These are phyloP conservation scores for Arthrobotrys megalospora DNA, from an alignment of 2,329 filamentous ascomycete species.

Conservation along the genomic window DNA sequence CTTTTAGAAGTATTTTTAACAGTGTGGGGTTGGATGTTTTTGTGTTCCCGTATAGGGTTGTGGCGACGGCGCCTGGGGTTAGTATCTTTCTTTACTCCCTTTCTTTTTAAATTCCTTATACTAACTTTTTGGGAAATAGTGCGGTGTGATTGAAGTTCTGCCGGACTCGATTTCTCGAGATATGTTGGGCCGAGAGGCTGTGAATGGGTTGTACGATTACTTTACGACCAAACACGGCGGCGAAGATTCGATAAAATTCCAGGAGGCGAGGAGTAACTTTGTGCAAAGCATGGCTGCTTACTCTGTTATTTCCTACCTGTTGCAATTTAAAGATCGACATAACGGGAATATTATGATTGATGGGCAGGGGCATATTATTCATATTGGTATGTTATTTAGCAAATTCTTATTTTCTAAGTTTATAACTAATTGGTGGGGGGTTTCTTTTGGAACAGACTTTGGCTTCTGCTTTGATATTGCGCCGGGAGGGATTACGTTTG, in stretches of 20 bases:
- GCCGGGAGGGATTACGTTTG: slow-evolving; percentile 95
- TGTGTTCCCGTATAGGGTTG: slow-evolving; percentile 97
- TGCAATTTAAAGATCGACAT: slow-evolving; percentile 99
- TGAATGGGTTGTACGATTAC: slow-evolving; percentile 98
- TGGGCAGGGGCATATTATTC: slow-evolving; percentile 94
- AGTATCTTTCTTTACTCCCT: slow-evolving; percentile 19
- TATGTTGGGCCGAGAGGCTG: slow-evolving; percentile 97
- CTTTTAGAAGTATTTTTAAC: slow-evolving; percentile 97
- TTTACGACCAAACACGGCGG: slow-evolving; percentile 98
- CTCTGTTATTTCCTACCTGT: slow-evolving; percentile 92
- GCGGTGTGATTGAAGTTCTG: slow-evolving; percentile 96
- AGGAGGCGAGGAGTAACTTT: slow-evolving; percentile 85
- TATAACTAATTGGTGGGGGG: background rate
- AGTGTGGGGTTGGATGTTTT: slow-evolving; percentile 94
- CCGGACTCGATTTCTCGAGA: slow-evolving; percentile 98
- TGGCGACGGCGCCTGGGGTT: slow-evolving; percentile 88
- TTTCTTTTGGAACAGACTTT: slow-evolving; percentile 75
- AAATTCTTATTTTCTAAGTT: background rate
- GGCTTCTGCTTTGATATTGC: slow-evolving; percentile 99
- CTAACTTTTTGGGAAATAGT: slow-evolving; percentile 67
- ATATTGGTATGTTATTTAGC: slow-evolving; percentile 73
- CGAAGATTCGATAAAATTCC: slow-evolving; percentile 93
- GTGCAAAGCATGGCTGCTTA: slow-evolving; percentile 99
- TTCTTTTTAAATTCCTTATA: background rate
- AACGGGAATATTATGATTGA: slow-evolving; percentile 99